These are phyloP conservation scores for Solanum chmielewskii DNA, from an alignment of 257 asterid genomes.

Conservation along the genomic window DNA sequence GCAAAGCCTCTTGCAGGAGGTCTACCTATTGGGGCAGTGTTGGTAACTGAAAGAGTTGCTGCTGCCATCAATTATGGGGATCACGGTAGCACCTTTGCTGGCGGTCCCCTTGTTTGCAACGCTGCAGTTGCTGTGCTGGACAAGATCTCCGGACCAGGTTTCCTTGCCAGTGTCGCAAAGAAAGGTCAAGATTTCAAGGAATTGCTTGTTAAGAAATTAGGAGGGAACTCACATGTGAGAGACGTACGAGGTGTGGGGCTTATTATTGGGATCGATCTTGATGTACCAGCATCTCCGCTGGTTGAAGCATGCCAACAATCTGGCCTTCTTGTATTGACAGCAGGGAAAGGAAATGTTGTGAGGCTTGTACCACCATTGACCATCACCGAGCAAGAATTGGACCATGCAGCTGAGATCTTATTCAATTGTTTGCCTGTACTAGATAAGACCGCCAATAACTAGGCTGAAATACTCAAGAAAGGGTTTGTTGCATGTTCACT, in stretches of 20 bases:
- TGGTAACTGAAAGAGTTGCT: conserved; percentile 53
- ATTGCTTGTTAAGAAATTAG: conserved; percentile 34
- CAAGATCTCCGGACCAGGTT: conserved; percentile 55
- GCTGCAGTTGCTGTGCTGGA: conserved; percentile 71
- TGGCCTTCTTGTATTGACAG: conserved; percentile 79
- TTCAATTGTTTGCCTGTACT: conserved; percentile 46
- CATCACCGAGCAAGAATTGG: conserved; percentile 60
- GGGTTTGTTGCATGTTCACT: not conserved
- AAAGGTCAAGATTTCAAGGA: conserved; percentile 64
- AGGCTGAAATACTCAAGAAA: not conserved
- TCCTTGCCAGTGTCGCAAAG: conserved; percentile 47
- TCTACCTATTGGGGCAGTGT: conserved; percentile 80
- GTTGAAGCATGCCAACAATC: conserved; percentile 68
- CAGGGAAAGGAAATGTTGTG: conserved; percentile 88
- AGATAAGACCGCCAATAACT: conserved; percentile 21
- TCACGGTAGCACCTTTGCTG: conserved; percentile 99
- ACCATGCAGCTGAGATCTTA: conserved; percentile 49
- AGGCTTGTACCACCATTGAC: conserved; percentile 87
- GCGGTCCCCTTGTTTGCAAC: conserved; percentile 78
- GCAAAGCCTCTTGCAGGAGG: conserved; percentile 99
- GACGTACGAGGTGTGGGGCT: conserved; percentile 81
- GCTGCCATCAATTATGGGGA: conserved; percentile 68
- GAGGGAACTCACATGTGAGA: conserved; percentile 53
- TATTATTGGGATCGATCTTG: conserved; percentile 77
- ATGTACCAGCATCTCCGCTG: conserved; percentile 55